Conservation (phyloP, 202 grass and related monocot species). For the Hordeum pubiflorum region DNA sequence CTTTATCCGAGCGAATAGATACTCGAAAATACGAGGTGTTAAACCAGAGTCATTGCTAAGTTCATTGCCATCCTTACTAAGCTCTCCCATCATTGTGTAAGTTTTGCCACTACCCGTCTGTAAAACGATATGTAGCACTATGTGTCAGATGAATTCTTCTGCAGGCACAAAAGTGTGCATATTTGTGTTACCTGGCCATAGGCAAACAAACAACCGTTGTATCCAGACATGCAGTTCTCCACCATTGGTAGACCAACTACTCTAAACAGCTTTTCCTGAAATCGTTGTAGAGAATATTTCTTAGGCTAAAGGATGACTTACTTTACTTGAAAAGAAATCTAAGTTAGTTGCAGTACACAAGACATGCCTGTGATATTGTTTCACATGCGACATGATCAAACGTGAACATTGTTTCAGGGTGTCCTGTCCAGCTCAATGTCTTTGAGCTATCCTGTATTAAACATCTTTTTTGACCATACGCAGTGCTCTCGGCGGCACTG, state of each 20-base stretch:
- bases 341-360: conserved; percentile 12
- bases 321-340: not conserved
- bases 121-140: not conserved
- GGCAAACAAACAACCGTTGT: conserved; percentile 93
- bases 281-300: conserved; percentile 12
- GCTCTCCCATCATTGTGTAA: conserved; percentile 89
- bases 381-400: conserved; percentile 91
- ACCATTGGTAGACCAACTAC: conserved; percentile 84
- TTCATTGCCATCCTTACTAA: conserved; percentile 40
- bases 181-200: conserved; percentile 69
- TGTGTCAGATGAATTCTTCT: not conserved
- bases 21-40: conserved; percentile 78
- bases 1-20: conserved; percentile 75
- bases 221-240: conserved; percentile 96
- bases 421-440: conserved; percentile 67
- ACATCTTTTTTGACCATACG: conserved; percentile 52
- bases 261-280: conserved; percentile 71
- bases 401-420: conserved; percentile 73
- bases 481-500: conserved; percentile 38
- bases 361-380: conserved; percentile 68
- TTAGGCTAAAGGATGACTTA: conserved; percentile 4
- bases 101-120: conserved; percentile 95
- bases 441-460: conserved; percentile 80
- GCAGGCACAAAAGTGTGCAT: not conserved
- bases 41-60: conserved; percentile 59